Percentiles rank a stretch among this genome's conserved stretches.
phyloP scores from a whole-genome alignment of 2,329 filamentous ascomycete species.

The Karstenula rhodostoma region DNA sequence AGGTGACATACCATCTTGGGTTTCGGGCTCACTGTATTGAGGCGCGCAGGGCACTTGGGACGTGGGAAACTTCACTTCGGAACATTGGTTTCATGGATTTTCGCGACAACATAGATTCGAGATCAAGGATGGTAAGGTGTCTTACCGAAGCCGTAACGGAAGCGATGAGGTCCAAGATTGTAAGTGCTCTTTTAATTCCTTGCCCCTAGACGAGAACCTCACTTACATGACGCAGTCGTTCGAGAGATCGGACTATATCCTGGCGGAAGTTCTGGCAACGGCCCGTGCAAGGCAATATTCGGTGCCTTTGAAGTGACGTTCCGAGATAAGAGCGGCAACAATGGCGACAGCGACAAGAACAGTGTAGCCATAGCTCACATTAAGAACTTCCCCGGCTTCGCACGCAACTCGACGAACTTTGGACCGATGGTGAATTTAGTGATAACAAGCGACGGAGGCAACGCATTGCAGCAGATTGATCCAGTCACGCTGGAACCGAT shows the following conservation, averaged over 20 bases:
- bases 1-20: constrained; percentile 16
- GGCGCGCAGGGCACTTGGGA: constrained; percentile 19
- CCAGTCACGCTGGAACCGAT: constrained; percentile 18
- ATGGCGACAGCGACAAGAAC: constrained; percentile 6
- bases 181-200: neutral
- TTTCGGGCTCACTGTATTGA: constrained; percentile 15
- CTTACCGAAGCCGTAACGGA: constrained; percentile 15
- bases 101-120: constrained; percentile 19
- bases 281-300: constrained; percentile 19
- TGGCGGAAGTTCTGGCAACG: constrained; percentile 11
- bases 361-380: constrained; percentile 5
- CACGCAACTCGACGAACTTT: constrained; percentile 19
- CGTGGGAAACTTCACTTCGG: constrained; percentile 15
- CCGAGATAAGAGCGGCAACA: constrained; percentile 8
- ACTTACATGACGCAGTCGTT: constrained; percentile 1
- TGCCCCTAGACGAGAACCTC: neutral
- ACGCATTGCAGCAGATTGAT: constrained; percentile 15
- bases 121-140: constrained; percentile 14
- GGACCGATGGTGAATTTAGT: constrained; percentile 16
- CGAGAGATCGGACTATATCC: constrained; percentile 15
- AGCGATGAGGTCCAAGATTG: constrained; percentile 16
- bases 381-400: constrained; percentile 20
- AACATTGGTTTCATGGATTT: constrained; percentile 20
- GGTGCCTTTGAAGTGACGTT: constrained; percentile 16
- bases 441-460: constrained; percentile 14